A percentile compares a stretch with the other conserved stretches of the same genome.
Evolutionary conservation across 371 early-diverging fungal genomes (phyloP).

Genomic region (Rhizopus microsporus): DNA sequence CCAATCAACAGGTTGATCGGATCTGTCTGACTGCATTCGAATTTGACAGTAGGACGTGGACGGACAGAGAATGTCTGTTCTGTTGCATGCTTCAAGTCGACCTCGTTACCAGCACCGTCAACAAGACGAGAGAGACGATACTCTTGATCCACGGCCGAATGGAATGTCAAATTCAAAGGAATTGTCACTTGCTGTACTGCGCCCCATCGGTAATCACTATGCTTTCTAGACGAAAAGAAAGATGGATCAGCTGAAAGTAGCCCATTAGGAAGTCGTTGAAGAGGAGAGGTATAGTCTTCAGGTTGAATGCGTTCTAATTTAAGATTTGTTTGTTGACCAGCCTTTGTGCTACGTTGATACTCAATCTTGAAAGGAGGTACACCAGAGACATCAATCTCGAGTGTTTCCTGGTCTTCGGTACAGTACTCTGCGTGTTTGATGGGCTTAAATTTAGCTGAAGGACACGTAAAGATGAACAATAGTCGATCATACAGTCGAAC

Average conservation of each 20-base stretch:
- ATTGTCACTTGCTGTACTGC: slow-evolving; percentile 31
- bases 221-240: slow-evolving; percentile 22
- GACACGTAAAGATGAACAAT: slow-evolving; percentile 47
- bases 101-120: slow-evolving; percentile 48
- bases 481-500: slow-evolving; percentile 35
- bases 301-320: slow-evolving; percentile 48
- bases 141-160: slow-evolving; percentile 25
- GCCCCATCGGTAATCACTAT: slow-evolving; percentile 37
- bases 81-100: slow-evolving; percentile 19
- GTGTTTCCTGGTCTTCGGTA: slow-evolving; percentile 33
- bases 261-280: slow-evolving; percentile 23
- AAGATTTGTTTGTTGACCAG: neutral
- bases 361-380: slow-evolving; percentile 45
- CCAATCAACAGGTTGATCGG: slow-evolving; percentile 44
- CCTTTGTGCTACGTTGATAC: slow-evolving; percentile 25
- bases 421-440: slow-evolving; percentile 28
- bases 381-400: slow-evolving; percentile 39
- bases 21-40: slow-evolving; percentile 36
- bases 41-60: slow-evolving; percentile 35
- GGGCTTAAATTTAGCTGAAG: slow-evolving; percentile 35
- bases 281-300: slow-evolving; percentile 35
- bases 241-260: slow-evolving; percentile 25
- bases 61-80: slow-evolving; percentile 32
- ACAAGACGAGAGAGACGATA: slow-evolving; percentile 30
- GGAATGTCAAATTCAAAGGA: slow-evolving; percentile 35